Conservation (phyloP, 192 early-diverging fungal species). For the Backusella morwellensis region DNA sequence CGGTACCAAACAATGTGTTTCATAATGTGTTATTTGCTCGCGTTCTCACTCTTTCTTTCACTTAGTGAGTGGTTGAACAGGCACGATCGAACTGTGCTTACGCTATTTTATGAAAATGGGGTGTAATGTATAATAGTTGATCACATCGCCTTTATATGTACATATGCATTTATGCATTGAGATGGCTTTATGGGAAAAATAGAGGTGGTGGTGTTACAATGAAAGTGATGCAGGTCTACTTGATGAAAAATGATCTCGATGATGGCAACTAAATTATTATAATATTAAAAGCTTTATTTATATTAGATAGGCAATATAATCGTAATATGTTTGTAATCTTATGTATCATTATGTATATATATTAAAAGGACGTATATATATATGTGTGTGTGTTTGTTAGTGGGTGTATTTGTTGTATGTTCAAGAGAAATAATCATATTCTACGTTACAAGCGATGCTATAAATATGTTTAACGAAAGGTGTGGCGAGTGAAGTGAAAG, state of each 20-base stretch:
- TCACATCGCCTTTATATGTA: too few relatives aligned
- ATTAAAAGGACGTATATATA: not conserved
- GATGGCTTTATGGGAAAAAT: not conserved
- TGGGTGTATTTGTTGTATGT: not conserved
- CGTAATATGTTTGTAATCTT: not conserved
- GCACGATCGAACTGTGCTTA: too few relatives aligned
- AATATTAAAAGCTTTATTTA: not conserved
- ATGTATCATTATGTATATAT: not conserved
- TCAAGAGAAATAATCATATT: not conserved
- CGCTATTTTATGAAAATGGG: too few relatives aligned
- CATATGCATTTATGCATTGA: not conserved
- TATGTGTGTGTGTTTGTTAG: not conserved
- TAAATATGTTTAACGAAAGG: not conserved
- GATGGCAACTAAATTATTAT: not conserved
- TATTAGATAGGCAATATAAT: not conserved
- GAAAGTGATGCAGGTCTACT: not conserved
- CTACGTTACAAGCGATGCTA: too few relatives aligned
- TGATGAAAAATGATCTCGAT: not conserved
- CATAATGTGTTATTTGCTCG: too few relatives aligned
- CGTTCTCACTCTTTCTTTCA: too few relatives aligned
- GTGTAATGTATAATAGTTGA: too few relatives aligned
- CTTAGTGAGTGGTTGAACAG: too few relatives aligned
- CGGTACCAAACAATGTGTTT: too few relatives aligned
- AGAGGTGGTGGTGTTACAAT: not conserved
- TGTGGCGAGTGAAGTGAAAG: not conserved